phyloP scores from a whole-genome alignment of 2,329 filamentous ascomycete species.

The Colletotrichum tamarilloi region DNA sequence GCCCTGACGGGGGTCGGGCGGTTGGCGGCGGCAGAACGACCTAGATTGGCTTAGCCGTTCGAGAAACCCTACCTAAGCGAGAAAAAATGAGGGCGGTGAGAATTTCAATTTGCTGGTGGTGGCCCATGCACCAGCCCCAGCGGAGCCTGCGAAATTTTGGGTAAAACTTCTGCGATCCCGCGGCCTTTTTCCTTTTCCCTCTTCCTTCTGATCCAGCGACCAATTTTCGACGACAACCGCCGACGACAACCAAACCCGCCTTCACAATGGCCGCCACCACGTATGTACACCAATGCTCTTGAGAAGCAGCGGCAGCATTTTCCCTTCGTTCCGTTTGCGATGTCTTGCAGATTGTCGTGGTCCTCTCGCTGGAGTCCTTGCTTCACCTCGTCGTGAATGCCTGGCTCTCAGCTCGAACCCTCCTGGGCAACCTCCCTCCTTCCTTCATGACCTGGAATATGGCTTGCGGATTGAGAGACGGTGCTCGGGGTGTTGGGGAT shows the following conservation, averaged over 20 bases:
- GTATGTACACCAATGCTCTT: conserved; percentile 54
- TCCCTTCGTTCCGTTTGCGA: conserved; percentile 62
- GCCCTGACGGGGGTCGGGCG: conserved; percentile 25
- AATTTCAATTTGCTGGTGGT: conserved; percentile 9
- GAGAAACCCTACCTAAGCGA: conserved; percentile 33
- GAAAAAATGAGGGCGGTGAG: conserved; percentile 5
- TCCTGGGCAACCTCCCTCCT: conserved; percentile 72
- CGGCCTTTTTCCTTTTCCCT: not conserved
- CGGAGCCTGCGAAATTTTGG: conserved; percentile 17
- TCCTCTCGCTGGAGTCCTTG: conserved; percentile 78
- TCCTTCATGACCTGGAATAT: conserved; percentile 54
- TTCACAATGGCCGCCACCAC: conserved; percentile 59
- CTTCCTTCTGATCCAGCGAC: conserved; percentile 22
- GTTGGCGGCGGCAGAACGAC: conserved; percentile 2
- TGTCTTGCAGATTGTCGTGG: conserved; percentile 79
- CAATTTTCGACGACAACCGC: conserved; percentile 38
- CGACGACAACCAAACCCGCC: conserved; percentile 52
- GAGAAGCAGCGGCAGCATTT: conserved; percentile 38
- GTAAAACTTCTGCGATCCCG: conserved; percentile 19
- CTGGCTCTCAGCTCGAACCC: conserved; percentile 81
- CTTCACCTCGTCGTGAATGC: conserved; percentile 51
- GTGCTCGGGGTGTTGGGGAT: conserved; percentile 80
- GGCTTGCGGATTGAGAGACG: conserved; percentile 68
- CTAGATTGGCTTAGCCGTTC: not conserved
- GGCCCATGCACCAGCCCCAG: conserved; percentile 1